Conservation (phyloP, 352 stramenopile genomes). For the Globisporangium splendens region DNA sequence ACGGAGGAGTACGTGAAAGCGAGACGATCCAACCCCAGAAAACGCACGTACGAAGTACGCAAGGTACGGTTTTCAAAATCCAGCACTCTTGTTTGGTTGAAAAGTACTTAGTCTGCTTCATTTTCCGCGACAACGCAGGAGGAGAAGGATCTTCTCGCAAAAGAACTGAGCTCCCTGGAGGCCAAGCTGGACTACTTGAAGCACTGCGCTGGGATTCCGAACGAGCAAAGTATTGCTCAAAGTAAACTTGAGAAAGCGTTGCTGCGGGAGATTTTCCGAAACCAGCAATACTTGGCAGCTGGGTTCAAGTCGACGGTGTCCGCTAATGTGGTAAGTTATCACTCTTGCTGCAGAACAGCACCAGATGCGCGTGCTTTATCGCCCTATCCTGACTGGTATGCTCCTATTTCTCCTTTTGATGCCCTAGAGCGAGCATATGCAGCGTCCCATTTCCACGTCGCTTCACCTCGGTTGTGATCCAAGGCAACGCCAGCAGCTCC, state of each 20-base stretch:
- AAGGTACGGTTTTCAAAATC: too few relatives aligned
- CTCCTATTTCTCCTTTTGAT: background rate
- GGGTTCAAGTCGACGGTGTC: slow-evolving; percentile 6
- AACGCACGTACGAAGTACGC: too few relatives aligned
- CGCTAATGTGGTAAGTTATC: background rate
- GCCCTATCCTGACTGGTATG: too few relatives aligned
- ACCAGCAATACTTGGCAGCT: slow-evolving; percentile 9
- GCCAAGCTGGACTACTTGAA: slow-evolving; percentile 5
- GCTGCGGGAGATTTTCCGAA: slow-evolving; percentile 7
- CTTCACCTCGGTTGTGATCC: slow-evolving; percentile 1
- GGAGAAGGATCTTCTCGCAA: background rate
- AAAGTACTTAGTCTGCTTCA: too few relatives aligned
- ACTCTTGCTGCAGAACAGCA: too few relatives aligned
- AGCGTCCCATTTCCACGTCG: background rate
- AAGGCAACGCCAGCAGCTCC: background rate
- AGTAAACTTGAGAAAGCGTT: slow-evolving; percentile 5
- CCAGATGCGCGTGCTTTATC: too few relatives aligned
- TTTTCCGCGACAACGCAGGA: background rate
- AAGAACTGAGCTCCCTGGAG: slow-evolving; percentile 3
- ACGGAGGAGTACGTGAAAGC: too few relatives aligned
- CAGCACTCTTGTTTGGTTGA: too few relatives aligned
- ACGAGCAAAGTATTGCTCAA: slow-evolving; percentile 1
- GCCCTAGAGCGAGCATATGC: slow-evolving; percentile 4
- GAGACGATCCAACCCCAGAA: too few relatives aligned
- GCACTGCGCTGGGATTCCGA: slow-evolving; percentile 5